A percentile compares a stretch with the other conserved stretches of the same genome.
Conservation (phyloP, 75 land plant genomes). For the Pinus taeda region DNA sequence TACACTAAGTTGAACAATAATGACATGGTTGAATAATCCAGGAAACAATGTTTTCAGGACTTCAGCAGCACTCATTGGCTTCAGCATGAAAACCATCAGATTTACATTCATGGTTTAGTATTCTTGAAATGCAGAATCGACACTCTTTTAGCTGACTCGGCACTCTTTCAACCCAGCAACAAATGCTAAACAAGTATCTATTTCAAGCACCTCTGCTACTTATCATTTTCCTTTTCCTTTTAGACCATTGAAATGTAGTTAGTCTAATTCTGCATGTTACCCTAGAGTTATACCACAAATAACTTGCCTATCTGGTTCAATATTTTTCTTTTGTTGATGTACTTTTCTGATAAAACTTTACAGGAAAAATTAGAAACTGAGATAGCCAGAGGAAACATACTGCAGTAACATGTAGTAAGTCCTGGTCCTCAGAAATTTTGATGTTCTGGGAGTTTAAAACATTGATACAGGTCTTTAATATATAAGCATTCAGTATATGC, state of each 20-base stretch:
- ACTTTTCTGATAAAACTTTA: not conserved
- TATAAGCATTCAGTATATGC: not conserved
- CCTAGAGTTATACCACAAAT: slow-evolving; percentile 1
- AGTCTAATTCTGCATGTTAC: not conserved
- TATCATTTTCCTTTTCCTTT: not conserved
- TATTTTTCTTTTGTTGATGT: not conserved
- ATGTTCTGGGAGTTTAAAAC: not conserved
- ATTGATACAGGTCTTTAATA: not conserved
- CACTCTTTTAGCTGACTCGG: not conserved
- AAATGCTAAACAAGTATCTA: not conserved
- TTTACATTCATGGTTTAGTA: not conserved
- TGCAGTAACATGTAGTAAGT: not conserved
- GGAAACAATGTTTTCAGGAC: not conserved
- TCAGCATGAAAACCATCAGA: not conserved
- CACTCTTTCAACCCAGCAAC: not conserved
- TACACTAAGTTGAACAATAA: not conserved
- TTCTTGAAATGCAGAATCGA: slow-evolving; percentile 3
- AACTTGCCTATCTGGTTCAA: not conserved
- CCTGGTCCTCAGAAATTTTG: not conserved
- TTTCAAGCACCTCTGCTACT: not conserved
- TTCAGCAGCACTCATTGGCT: not conserved
- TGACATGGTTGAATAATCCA: not conserved
- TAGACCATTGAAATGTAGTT: not conserved
- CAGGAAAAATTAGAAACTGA: not conserved
- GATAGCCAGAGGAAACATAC: not conserved